Evolutionary conservation across 2,329 filamentous ascomycete genomes (phyloP), one percentile per base, ranked within the genome.

Genomic region (Trichoderma breve): DNA sequence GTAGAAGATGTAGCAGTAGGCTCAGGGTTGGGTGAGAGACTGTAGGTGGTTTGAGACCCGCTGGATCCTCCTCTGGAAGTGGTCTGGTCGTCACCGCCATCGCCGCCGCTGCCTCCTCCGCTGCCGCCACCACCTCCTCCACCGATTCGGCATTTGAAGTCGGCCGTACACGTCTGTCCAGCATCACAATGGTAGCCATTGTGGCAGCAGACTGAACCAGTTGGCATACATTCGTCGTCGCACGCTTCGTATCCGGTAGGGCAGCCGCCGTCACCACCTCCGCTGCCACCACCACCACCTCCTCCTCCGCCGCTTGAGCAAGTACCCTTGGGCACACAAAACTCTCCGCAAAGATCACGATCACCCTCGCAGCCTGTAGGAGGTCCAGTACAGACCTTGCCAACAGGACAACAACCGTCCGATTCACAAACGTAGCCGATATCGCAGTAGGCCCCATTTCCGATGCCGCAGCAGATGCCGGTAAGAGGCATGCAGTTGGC

Each of bases 371-470:
- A 73, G 62, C 72, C 72, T 1, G 68, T 51, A 15, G 72, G 68
- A 18, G 57, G 53, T 7, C 72, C 62, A 32, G 73, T 73, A 34
- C 76, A 81, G 12, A 74, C 74, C 68, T 78, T 72, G 18, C 79
- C 79, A 53, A 73, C 47, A 28, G 71, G 74, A 70, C 81, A 83
- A 73, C 82, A 82, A 18, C 78, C 76, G 24, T 75, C 73, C 4
- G 43, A 11, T 21, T 70, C 66, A 68, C 71, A 73, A 24, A 34
- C n/a, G 21, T 61, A 57, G 43, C 73, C 73, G 28, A 36, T 57
- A 21, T 74, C 70, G 28, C 74, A 73, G 68, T 67, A 74, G 14
- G 67, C 67, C 8, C 73, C 72, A 26, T 58, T 62, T 39, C 65
- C 70, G 8, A 72, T 11, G 21, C 58, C 68, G 73, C 79, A 80